Percentiles rank a stretch among this genome's conserved stretches.
Evolutionary conservation across 192 early-diverging fungal genomes (phyloP).

Genomic region (Podochytrium sp.): DNA sequence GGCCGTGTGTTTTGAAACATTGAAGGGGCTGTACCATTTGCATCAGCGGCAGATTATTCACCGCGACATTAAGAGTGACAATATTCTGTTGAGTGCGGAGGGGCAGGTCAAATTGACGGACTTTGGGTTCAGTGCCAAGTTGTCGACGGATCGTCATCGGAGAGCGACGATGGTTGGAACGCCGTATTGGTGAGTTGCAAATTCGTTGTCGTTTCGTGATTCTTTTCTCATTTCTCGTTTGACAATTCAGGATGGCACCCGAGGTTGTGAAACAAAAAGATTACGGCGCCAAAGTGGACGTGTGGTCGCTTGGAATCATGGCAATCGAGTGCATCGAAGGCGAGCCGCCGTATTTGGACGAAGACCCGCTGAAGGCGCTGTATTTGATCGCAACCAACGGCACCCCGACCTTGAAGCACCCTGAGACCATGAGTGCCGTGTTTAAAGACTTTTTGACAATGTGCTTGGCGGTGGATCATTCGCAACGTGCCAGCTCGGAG

Average conservation of each 20-base stretch:
- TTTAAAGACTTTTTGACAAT: conserved; percentile 90
- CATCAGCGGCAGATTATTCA: conserved; percentile 79
- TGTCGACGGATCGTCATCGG: conserved; percentile 67
- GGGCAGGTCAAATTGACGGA: conserved; percentile 78
- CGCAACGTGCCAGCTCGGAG: conserved; percentile 76
- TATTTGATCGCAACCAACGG: conserved; percentile 87
- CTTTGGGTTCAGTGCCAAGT: conserved; percentile 84
- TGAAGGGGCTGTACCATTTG: conserved; percentile 73
- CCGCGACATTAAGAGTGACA: conserved; percentile 87
- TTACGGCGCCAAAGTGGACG: conserved; percentile 55
- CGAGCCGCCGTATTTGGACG: conserved; percentile 73
- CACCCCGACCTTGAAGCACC: conserved; percentile 86
- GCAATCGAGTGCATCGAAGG: conserved; percentile 65
- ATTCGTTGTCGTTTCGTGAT: too few species aligned
- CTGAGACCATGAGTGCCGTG: conserved; percentile 77
- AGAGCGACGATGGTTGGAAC: conserved; percentile 76
- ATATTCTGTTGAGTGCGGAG: conserved; percentile 75
- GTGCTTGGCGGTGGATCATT: conserved; percentile 89
- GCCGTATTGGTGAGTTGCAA: conserved; percentile 55
- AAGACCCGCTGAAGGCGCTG: conserved; percentile 79
- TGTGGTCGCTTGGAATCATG: conserved; percentile 66
- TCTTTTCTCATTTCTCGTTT: too few species aligned
- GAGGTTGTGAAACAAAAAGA: conserved; percentile 55
- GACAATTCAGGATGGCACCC: too few species aligned
- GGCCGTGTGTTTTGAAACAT: conserved; percentile 75